Conservation (phyloP, 148 eudicot genomes). For the Pharnaceum exiguum region DNA sequence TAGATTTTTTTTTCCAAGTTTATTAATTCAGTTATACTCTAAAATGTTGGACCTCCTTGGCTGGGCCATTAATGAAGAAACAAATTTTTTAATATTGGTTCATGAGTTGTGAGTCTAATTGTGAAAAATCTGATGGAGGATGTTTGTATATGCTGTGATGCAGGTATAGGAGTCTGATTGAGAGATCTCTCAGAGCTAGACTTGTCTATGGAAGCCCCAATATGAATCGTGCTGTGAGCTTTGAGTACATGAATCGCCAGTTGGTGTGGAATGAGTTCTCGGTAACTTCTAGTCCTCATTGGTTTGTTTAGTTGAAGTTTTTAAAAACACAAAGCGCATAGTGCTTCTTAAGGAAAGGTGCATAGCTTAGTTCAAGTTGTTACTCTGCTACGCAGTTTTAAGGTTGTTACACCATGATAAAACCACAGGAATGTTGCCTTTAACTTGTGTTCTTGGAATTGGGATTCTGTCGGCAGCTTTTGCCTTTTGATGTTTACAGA, state of each 20-base stretch:
- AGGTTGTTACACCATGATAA: no score
- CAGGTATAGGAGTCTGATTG: constrained; percentile 90
- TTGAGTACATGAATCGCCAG: constrained; percentile 98
- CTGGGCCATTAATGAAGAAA: not conserved
- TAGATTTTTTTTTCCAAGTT: no score
- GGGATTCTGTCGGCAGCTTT: no score
- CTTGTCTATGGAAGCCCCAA: constrained; percentile 93
- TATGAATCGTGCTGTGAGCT: constrained; percentile 96
- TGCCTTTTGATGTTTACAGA: not conserved
- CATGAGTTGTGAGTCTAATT: not conserved
- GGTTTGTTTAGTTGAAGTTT: not conserved
- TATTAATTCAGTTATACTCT: no score
- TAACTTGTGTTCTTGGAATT: no score
- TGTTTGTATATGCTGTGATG: constrained; percentile 9
- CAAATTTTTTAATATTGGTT: not conserved
- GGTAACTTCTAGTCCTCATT: constrained; percentile 36
- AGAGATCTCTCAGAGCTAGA: constrained; percentile 85
- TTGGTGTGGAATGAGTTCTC: constrained; percentile 99
- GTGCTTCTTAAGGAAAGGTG: no score
- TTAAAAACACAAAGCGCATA: no score
- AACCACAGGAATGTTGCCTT: no score
- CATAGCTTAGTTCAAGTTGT: no score
- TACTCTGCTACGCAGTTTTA: no score
- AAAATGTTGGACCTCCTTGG: no score
- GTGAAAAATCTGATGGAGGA: not conserved